Base-by-base conservation (phyloP, 192 early-diverging fungal species). In the Phycomyces blakesleeanus region DNA sequence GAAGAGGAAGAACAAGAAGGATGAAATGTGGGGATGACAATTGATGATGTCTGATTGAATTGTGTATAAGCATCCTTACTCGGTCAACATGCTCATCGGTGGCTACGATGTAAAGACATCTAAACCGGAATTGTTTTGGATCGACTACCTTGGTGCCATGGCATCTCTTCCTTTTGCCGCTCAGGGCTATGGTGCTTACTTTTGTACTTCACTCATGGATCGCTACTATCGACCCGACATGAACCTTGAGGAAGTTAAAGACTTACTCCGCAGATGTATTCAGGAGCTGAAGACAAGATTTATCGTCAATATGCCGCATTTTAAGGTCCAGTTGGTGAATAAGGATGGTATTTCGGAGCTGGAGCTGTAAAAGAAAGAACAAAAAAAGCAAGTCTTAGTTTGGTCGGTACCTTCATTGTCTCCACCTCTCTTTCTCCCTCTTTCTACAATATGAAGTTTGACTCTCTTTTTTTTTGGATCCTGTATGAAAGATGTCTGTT, bases 151-250 rank as follows among this genome's bases (percentile, higher is more conserved):
- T 50, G 86, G 87, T 11, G 78, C 90, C 2, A 79, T 86, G 79
- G 81, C 87, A 9, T 85, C 89, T 67, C 76, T 95, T 40, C 85
- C 89, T 40, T 96, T 86, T 79, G 94, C 87, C 18, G 89, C 91
- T 47, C 96, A 98, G 67, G 96, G 94, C 4, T 92, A 95, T 66
- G 90, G 90, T 39, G 77, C 89, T n/a, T 95, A 95, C 80, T 95
- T 95, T 77, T 81, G 85, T 67, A 83, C 87, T 74, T 91, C 93
- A 34, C 84, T 93, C 16, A 85, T 98, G 87, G 96, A 98, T 80
- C 84, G 91, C 38, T 93, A 97, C 80, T 93, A 94, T 80, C 81
- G 79, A 42, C 70, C 79, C 26, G 88, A 91, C 66, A 82, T 98
- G 76, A 75, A 85, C 22, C 72, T 94, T 42, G 93, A 94, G 40